Percentiles rank a stretch among this genome's conserved stretches.
phyloP scores from a whole-genome alignment of 2,329 filamentous ascomycete species.

The Magnaporthiopsis incrustans region DNA sequence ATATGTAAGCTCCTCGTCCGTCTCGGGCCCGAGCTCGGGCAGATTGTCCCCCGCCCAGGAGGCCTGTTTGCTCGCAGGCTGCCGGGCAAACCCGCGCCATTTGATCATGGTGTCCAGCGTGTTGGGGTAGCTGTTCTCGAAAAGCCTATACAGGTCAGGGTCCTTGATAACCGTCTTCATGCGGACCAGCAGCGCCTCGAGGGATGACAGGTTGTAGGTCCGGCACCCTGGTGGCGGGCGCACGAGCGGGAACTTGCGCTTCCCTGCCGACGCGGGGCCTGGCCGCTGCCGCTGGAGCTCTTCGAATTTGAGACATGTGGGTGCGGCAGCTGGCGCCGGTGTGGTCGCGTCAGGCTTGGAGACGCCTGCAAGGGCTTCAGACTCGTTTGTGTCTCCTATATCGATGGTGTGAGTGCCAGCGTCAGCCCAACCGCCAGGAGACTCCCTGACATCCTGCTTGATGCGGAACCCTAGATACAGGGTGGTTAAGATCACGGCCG shows the following conservation, averaged over 20 bases:
- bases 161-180: conserved; percentile 33
- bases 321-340: background rate
- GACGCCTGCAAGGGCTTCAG: background rate
- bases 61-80: conserved; percentile 7
- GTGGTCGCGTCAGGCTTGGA: background rate
- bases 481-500: background rate
- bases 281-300: conserved; percentile 16
- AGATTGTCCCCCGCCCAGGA: background rate
- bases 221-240: conserved; percentile 61
- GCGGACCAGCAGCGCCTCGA: conserved; percentile 55
- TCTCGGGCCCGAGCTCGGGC: conserved; percentile 9
- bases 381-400: background rate
- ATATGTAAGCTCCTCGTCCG: conserved; percentile 61
- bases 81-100: conserved; percentile 58
- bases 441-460: background rate
- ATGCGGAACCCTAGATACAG: background rate
- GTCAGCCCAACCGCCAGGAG: background rate
- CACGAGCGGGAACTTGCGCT: conserved; percentile 22
- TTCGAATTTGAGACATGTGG: conserved; percentile 17
- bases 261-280: conserved; percentile 20
- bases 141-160: conserved; percentile 66
- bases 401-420: no score
- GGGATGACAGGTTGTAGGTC: conserved; percentile 59
- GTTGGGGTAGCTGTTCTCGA: conserved; percentile 78
- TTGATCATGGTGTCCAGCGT: conserved; percentile 75